A percentile compares a stretch with the other conserved stretches of the same genome.
phyloP scores from a whole-genome alignment of 1,284 basidiomycete species.

The Malassezia nana region DNA sequence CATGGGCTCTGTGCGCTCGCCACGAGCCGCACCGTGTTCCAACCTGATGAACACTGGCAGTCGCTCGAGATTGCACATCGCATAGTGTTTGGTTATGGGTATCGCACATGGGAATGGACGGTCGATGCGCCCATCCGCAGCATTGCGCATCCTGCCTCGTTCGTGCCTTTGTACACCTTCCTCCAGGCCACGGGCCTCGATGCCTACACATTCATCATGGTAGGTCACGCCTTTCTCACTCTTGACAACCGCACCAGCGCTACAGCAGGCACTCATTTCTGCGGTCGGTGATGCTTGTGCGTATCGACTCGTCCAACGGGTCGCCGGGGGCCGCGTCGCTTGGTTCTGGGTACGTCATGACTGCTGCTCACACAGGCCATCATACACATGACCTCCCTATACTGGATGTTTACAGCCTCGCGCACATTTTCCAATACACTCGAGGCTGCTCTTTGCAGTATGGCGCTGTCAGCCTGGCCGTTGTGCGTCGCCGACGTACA shows the following conservation, averaged over 20 bases:
- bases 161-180: constrained; percentile 66
- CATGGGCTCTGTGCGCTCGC: background rate
- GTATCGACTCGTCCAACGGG: constrained; percentile 56
- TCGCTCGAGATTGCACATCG: constrained; percentile 82
- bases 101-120: constrained; percentile 91
- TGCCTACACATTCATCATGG: constrained; percentile 31
- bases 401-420: constrained; percentile 71
- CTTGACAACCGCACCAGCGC: background rate
- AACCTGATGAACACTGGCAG: constrained; percentile 96
- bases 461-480: constrained; percentile 69
- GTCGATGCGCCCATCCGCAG: constrained; percentile 44
- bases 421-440: constrained; percentile 85
- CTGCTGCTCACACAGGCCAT: constrained; percentile 58
- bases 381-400: constrained; percentile 73
- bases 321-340: constrained; percentile 58
- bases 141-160: constrained; percentile 53
- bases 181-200: constrained; percentile 56
- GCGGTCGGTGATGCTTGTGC: constrained; percentile 70
- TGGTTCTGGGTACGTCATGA: constrained; percentile 55
- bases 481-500: constrained; percentile 13
- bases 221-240: constrained; percentile 18
- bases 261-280: constrained; percentile 67
- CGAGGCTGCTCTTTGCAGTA: constrained; percentile 72
- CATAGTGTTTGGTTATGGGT: constrained; percentile 79
- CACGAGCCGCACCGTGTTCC: constrained; percentile 65